These are phyloP conservation scores for Phytopythium sindhum DNA, from an alignment of 352 stramenopile species.

Conservation along the genomic window DNA sequence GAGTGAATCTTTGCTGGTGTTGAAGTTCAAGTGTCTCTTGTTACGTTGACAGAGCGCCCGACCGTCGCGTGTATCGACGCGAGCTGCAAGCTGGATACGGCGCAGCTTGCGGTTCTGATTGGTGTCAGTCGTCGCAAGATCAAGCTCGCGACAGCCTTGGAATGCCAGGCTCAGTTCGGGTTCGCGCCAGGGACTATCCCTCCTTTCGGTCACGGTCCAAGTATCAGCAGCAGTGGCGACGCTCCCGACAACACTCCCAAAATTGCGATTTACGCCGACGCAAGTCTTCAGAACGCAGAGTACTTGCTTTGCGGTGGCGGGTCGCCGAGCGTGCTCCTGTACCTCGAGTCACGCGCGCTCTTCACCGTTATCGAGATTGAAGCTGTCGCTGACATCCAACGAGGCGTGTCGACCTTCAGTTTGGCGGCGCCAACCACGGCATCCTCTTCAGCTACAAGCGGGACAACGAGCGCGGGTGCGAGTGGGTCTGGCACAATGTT, in stretches of 20 bases:
- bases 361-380: conserved; percentile 39
- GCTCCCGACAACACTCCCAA: background rate
- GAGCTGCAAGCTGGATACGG: conserved; percentile 55
- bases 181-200: conserved; percentile 63
- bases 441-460: background rate
- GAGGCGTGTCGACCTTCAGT: conserved; percentile 17
- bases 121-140: conserved; percentile 56
- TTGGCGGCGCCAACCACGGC: background rate
- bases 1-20: background rate
- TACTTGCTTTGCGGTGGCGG: conserved; percentile 49
- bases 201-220: conserved; percentile 43
- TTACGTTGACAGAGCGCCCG: conserved; percentile 32
- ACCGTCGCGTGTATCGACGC: conserved; percentile 60
- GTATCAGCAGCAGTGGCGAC: background rate
- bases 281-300: conserved; percentile 26
- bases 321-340: conserved; percentile 38
- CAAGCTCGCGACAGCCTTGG: conserved; percentile 55
- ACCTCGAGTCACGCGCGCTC: conserved; percentile 34
- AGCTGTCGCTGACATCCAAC: conserved; percentile 33
- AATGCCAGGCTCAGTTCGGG: conserved; percentile 59
- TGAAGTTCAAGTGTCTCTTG: conserved; percentile 4
- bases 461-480: background rate
- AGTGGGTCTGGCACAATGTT: background rate
- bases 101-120: conserved; percentile 42
- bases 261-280: conserved; percentile 41